A percentile compares a stretch with the other conserved stretches of the same genome.
These are phyloP conservation scores for Trichoderma reesei DNA, from an alignment of 495 filamentous ascomycete genomes.

Conservation along the genomic window DNA sequence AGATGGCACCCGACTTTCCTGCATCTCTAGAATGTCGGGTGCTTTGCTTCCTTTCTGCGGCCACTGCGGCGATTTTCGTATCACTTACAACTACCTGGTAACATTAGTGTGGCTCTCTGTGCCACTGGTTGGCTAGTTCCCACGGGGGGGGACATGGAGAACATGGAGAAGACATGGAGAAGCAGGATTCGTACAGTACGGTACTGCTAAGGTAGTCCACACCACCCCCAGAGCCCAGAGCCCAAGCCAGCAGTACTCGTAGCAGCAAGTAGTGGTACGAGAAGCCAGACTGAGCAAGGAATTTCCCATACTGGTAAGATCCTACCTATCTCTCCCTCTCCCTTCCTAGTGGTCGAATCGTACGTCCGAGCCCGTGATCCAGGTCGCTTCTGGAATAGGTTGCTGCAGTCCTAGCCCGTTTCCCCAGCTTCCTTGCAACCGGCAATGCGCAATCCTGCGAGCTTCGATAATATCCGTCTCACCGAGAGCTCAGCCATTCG, in stretches of 20 bases:
- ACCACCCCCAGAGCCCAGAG: too few species aligned
- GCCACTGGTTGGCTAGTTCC: not conserved
- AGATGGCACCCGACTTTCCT: too few species aligned
- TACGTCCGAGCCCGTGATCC: not conserved
- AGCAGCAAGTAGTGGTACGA: not conserved
- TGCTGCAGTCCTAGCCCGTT: not conserved
- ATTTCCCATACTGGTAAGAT: too few species aligned
- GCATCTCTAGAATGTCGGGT: not conserved
- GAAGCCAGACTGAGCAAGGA: not conserved
- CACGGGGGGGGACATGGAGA: not conserved
- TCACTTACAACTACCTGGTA: not conserved
- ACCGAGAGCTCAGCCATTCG: not conserved
- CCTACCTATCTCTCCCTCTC: too few species aligned
- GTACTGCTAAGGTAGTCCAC: too few species aligned
- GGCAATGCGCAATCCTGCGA: not conserved
- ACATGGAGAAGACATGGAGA: too few species aligned
- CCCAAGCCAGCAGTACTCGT: too few species aligned
- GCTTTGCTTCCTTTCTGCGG: not conserved
- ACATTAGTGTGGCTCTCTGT: not conserved
- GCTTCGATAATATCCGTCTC: conserved; percentile 3
- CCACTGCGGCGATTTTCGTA: not conserved
- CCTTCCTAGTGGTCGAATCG: not conserved
- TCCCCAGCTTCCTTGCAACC: conserved; percentile 8
- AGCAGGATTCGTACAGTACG: too few species aligned
- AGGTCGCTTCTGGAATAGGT: not conserved